These are phyloP conservation scores for Cynanchum wilfordii DNA, from an alignment of 257 asterid genomes.

Conservation along the genomic window DNA sequence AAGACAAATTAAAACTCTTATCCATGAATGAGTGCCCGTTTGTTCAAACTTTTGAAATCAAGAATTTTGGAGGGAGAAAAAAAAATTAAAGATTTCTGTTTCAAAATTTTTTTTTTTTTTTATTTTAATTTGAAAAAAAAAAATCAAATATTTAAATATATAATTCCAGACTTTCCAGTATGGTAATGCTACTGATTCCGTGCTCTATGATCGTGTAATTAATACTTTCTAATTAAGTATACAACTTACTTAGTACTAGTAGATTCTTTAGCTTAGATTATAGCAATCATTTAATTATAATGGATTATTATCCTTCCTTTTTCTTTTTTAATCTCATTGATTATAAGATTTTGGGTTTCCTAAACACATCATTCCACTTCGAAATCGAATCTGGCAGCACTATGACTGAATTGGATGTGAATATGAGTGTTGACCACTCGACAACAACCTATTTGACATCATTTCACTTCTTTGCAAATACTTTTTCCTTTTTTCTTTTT, in stretches of 20 bases:
- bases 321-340: no score
- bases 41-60: conserved; percentile 10
- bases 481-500: no score
- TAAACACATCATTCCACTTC: no score
- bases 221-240: no score
- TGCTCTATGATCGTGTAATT: background rate
- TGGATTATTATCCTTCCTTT: background rate
- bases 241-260: background rate
- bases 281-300: background rate
- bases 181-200: background rate
- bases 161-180: background rate
- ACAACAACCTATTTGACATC: no score
- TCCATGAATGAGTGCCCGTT: background rate
- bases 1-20: background rate
- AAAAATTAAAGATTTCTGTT: background rate
- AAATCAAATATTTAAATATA: no score
- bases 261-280: background rate
- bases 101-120: background rate
- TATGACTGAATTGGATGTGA: no score
- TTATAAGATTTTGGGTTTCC: no score
- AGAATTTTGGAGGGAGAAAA: conserved; percentile 15
- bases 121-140: no score
- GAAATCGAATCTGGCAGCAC: no score
- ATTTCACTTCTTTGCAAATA: no score
- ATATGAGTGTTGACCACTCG: no score